Evolutionary conservation across 139 green algal species (phyloP).

Genomic region (Tetratostichococcus sp.): DNA sequence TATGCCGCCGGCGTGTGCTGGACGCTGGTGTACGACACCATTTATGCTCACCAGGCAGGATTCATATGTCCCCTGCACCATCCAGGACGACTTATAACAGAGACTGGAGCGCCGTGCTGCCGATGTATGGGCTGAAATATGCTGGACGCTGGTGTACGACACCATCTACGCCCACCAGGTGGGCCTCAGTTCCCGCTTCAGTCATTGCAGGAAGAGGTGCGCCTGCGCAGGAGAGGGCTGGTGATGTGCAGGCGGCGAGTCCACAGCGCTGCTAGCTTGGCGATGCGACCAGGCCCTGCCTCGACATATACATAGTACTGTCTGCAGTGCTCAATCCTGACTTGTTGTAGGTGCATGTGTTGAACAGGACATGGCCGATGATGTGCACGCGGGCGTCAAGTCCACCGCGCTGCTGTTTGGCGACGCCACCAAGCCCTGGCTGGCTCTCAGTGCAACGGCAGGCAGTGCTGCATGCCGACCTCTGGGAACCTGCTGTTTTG

Average conservation of each 20-base stretch:
- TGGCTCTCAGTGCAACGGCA: too few relatives aligned
- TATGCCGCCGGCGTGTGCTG: conserved; percentile 79
- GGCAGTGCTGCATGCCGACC: too few relatives aligned
- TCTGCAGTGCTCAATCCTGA: too few relatives aligned
- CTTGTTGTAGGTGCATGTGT: conserved; percentile 2
- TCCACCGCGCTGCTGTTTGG: conserved; percentile 88
- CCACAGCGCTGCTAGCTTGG: too few relatives aligned
- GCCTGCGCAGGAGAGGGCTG: too few relatives aligned
- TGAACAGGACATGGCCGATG: conserved; percentile 86
- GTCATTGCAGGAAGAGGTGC: too few relatives aligned
- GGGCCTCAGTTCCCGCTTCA: neutral
- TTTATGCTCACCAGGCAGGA: conserved; percentile 91
- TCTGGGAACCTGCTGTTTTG: too few relatives aligned
- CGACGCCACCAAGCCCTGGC: conserved; percentile 45
- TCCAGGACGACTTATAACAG: too few relatives aligned
- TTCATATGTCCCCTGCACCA: neutral
- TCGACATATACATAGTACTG: too few relatives aligned
- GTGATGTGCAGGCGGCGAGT: too few relatives aligned
- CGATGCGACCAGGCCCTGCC: too few relatives aligned
- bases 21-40: conserved; percentile 98
- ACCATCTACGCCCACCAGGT: conserved; percentile 98
- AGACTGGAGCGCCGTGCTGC: conserved; percentile 71
- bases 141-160: conserved; percentile 97
- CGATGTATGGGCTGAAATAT: conserved; percentile 79
- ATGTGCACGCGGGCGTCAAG: conserved; percentile 78